These are phyloP conservation scores for Carex kokanica DNA, from an alignment of 176 grass and related monocot species.

Conservation along the genomic window DNA sequence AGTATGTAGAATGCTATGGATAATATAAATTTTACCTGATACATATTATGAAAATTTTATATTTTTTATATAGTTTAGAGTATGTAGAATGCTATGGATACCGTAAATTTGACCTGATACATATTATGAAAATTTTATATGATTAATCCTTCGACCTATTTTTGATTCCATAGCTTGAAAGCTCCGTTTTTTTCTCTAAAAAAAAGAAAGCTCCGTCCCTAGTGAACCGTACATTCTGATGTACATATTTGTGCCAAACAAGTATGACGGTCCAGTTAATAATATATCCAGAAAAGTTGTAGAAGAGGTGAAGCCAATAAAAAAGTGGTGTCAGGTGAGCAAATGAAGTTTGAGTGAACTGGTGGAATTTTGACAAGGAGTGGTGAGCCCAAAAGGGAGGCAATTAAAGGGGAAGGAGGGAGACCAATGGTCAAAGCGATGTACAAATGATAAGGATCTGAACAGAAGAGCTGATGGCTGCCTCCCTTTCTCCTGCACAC, in stretches of 20 bases:
- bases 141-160: too few species aligned
- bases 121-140: too few species aligned
- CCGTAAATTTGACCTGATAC: too few species aligned
- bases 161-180: too few species aligned
- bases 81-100: too few species aligned
- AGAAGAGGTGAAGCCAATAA: constrained; percentile 6
- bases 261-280: constrained; percentile 9
- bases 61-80: too few species aligned
- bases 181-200: too few species aligned
- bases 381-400: constrained; percentile 22
- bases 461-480: constrained; percentile 38
- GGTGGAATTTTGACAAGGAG: neutral
- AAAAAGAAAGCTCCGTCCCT: too few species aligned
- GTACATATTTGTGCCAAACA: neutral
- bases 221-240: neutral
- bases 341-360: neutral
- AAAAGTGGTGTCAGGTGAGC: constrained; percentile 12
- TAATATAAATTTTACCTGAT: too few species aligned
- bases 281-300: neutral
- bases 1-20: too few species aligned
- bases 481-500: constrained; percentile 70
- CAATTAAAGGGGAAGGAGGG: constrained; percentile 14
- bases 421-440: constrained; percentile 61
- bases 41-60: too few species aligned
- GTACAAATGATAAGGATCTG: constrained; percentile 44